A percentile compares a stretch with the other conserved stretches of the same genome.
Conservation (phyloP, 106 monocot genomes). For the Vanilla planifolia region DNA sequence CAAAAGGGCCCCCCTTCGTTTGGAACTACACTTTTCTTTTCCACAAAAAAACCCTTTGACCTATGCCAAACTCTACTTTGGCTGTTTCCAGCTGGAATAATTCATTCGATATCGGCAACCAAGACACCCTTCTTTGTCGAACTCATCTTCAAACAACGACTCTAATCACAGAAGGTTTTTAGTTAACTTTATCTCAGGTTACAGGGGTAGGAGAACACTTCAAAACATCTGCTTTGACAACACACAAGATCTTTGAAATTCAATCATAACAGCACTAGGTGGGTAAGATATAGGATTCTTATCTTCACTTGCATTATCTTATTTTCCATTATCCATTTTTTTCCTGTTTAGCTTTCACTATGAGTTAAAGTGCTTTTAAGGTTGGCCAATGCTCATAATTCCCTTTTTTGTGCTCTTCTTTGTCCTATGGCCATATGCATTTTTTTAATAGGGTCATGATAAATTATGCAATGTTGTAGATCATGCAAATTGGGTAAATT, state of each 20-base stretch:
- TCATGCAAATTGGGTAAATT: too few relatives aligned
- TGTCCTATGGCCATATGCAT: too few relatives aligned
- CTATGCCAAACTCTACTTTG: background rate
- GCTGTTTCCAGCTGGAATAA: background rate
- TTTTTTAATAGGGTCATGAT: too few relatives aligned
- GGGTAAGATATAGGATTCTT: background rate
- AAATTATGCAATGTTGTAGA: too few relatives aligned
- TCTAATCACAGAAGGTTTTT: too few relatives aligned
- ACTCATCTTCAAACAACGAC: background rate
- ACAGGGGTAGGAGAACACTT: background rate
- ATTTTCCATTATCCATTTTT: too few relatives aligned
- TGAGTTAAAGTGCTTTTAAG: too few relatives aligned
- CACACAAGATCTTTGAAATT: background rate
- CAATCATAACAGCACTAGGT: background rate
- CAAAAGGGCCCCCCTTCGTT: too few relatives aligned
- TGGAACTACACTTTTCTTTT: background rate
- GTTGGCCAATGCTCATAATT: too few relatives aligned
- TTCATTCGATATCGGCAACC: background rate
- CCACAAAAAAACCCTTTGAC: background rate
- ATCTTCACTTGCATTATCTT: too few relatives aligned
- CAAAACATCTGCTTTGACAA: background rate
- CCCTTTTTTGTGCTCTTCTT: too few relatives aligned
- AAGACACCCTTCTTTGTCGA: background rate
- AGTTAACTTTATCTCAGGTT: background rate
- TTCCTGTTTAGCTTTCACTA: too few relatives aligned